Base-by-base conservation (phyloP, 2,329 filamentous ascomycete genomes). In the Mollisia scopiformis region DNA sequence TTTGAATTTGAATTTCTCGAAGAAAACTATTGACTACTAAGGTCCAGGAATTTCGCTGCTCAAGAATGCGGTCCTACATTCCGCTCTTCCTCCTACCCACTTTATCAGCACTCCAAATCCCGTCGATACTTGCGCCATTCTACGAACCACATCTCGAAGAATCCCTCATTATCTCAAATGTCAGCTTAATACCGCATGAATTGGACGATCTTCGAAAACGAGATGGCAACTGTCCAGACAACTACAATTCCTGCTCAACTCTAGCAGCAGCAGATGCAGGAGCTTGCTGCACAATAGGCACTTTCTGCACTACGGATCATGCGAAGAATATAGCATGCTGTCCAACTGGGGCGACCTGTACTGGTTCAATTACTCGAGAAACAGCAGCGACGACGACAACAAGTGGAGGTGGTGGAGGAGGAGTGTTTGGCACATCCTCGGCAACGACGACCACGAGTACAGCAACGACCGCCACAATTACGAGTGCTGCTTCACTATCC, bases 401-500 rank as follows among this genome's bases (percentile, higher is more conserved):
- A 23, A 28, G 25, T 28, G 59, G 57, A 31, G 28, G n/a, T 31
- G 19, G 37, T n/a, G 39, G 31, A 25, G 60, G 52, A 50, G 66
- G 50, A 28, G 52, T 61, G 16, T 51, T 61, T 50, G 59, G 64
- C 1, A 63, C 64, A 2, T 64, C 64, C n/a, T 55, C 60, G 2
- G 57, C 61, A 5, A 60, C 64, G 11, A 63, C 62, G 1, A 62
- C 61, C 2, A 65, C 58, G 1, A 61, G 62, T 2, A 62, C 62
- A 21, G 55, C 57, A 1, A 58, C 59, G 3, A 59, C 64, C n/a
- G 52, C 60, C 2, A 66, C 65, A 19, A 55, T 61, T 11, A 62
- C 66, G 6, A 53, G 54, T 25, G 61, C 61, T 2, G 72, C 74
- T 21, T 69, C 75, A 1, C 76, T 76, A 21, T 84, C 83, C 33